Evolutionary conservation across 768 basidiomycete genomes (phyloP), one percentile per base, ranked within the genome.

Genomic region (Boletus huronensis): DNA sequence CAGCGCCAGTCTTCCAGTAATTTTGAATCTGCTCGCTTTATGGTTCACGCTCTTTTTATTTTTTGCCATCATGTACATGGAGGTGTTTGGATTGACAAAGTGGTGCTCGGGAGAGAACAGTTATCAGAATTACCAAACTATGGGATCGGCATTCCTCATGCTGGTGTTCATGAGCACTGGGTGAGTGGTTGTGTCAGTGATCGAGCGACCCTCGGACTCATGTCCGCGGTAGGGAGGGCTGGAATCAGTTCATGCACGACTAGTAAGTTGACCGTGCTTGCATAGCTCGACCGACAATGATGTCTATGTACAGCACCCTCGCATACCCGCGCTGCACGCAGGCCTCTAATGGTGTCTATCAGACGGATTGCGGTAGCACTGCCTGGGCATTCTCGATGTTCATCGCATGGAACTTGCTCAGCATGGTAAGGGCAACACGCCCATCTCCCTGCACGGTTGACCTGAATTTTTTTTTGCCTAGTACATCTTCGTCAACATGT

Each of bases 191-290:
- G 6, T 8, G 11, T 32, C 16, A 14, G 21, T 19, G 34, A 42
- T 41, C 34, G 23, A 34, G 34, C 6, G 26, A 23, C 16, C 40
- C 6, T 49, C 53, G 60, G 29, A 60, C 48, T 43, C 43, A 50
- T 46, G 28, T 17, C 17, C 49, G 59, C 7, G 25, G 21, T 59
- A 94, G 94, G 9, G 95, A 98, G 70, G 92, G 86, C 0, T 98
- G 96, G 96, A 98, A 98, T 67, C 84, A 87, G 62, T 97, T 87
- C 69, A 98, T 98, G 96, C 95, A 98, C 67, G 91, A 98, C 72
- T 96, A 84, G 91, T 94, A 68, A 65, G 59, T 49, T 31, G 41
- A 34, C 6, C 13, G 1, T 21, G 31, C 21, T 16, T 25, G 9
- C 19, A 13, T 19, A 13, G 6, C 16, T 31, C 23, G 29, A 46